These are phyloP conservation scores for Clarireedia paspali DNA, from an alignment of 2,329 filamentous ascomycete genomes.

Conservation along the genomic window DNA sequence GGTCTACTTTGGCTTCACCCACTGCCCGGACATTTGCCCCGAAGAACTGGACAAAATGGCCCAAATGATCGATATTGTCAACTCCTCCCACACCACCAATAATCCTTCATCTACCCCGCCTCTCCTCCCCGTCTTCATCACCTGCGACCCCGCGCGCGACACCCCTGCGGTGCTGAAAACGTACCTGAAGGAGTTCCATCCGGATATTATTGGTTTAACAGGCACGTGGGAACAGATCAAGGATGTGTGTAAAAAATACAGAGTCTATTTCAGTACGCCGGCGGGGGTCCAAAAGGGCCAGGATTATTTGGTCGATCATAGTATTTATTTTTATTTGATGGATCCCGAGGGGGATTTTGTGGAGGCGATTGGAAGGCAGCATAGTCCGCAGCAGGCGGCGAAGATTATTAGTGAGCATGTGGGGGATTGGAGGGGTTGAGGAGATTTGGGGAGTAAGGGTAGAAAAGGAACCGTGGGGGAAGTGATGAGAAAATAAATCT, in stretches of 20 bases:
- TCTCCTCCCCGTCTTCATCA: slow-evolving; percentile 71
- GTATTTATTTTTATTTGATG: slow-evolving; percentile 99
- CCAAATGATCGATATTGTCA: slow-evolving; percentile 74
- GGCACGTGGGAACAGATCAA: slow-evolving; percentile 93
- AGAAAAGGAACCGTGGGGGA: neutral
- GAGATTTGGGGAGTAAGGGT: neutral
- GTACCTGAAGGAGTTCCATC: slow-evolving; percentile 89
- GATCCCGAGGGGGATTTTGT: slow-evolving; percentile 98
- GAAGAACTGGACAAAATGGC: slow-evolving; percentile 99
- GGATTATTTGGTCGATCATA: slow-evolving; percentile 97
- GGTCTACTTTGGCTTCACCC: slow-evolving; percentile 98
- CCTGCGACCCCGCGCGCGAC: slow-evolving; percentile 89
- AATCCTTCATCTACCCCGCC: slow-evolving; percentile 38
- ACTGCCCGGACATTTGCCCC: slow-evolving; percentile 97
- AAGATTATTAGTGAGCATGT: slow-evolving; percentile 82
- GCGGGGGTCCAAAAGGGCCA: slow-evolving; percentile 81
- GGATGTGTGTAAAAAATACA: slow-evolving; percentile 87
- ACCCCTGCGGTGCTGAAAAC: slow-evolving; percentile 74
- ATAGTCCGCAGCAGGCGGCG: slow-evolving; percentile 80
- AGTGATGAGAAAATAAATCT: too few relatives aligned
- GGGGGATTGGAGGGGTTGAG: slow-evolving; percentile 56
- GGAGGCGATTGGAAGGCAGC: slow-evolving; percentile 89
- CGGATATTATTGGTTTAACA: slow-evolving; percentile 77
- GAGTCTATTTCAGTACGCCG: slow-evolving; percentile 96
- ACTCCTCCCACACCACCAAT: slow-evolving; percentile 29